Conservation (phyloP, 352 stramenopile genomes). For the Phytophthora vignae region DNA sequence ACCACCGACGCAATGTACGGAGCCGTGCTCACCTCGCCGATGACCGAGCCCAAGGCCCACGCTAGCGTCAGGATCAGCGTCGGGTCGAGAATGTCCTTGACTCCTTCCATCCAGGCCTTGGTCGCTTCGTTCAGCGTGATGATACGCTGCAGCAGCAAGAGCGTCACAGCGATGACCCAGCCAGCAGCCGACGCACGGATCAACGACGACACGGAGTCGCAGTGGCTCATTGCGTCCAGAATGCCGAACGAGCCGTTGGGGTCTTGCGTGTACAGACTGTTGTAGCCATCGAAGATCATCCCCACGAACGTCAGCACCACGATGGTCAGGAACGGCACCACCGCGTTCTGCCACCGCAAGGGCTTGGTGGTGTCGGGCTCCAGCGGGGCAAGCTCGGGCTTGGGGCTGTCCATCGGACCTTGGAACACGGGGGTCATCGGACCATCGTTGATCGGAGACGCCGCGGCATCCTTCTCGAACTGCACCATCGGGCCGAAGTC, state of each 20-base stretch:
- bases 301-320: constrained; percentile 86
- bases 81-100: constrained; percentile 93
- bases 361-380: constrained; percentile 79
- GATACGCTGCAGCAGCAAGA: constrained; percentile 85
- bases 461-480: constrained; percentile 84
- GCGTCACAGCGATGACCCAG: constrained; percentile 74
- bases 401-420: constrained; percentile 75
- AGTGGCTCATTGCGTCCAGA: constrained; percentile 81
- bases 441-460: constrained; percentile 70
- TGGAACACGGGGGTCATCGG: constrained; percentile 68
- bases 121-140: constrained; percentile 89
- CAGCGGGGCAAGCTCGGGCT: constrained; percentile 67
- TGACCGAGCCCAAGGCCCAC: constrained; percentile 90
- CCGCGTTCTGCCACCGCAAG: constrained; percentile 86
- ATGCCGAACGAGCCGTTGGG: constrained; percentile 61
- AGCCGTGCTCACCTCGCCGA: constrained; percentile 87
- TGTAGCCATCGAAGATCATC: constrained; percentile 89
- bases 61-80: constrained; percentile 91
- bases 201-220: constrained; percentile 78
- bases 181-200: constrained; percentile 81
- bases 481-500: constrained; percentile 90
- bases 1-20: constrained; percentile 85
- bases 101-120: constrained; percentile 90
- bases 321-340: constrained; percentile 85
- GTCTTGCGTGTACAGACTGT: constrained; percentile 50